A percentile compares a stretch with the other conserved stretches of the same genome.
These are phyloP conservation scores for Gymnopilus junonius DNA, from an alignment of 768 basidiomycete species.

Conservation along the genomic window DNA sequence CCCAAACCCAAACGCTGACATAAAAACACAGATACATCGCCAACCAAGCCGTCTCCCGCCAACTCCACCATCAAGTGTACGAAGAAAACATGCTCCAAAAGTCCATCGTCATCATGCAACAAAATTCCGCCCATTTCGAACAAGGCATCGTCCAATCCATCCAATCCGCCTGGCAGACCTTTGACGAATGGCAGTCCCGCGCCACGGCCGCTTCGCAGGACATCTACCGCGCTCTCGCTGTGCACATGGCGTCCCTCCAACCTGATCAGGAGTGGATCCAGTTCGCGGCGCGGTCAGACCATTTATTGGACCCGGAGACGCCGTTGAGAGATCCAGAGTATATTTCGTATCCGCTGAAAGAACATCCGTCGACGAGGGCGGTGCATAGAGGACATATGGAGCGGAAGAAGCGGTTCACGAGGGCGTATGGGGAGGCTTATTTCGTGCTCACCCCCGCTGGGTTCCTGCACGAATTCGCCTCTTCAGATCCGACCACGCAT, in stretches of 20 bases:
- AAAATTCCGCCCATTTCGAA: constrained; percentile 96
- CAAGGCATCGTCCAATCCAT: constrained; percentile 94
- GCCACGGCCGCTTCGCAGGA: constrained; percentile 75
- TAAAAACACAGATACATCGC: constrained; percentile 56
- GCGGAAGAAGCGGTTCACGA: constrained; percentile 95
- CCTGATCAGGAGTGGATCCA: constrained; percentile 96
- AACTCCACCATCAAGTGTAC: constrained; percentile 90
- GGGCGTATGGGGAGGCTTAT: constrained; percentile 82
- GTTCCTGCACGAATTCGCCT: constrained; percentile 90
- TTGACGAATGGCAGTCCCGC: constrained; percentile 91
- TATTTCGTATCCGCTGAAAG: constrained; percentile 88
- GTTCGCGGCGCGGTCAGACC: constrained; percentile 91
- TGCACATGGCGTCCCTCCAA: constrained; percentile 76
- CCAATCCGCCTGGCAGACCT: constrained; percentile 97
- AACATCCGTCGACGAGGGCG: constrained; percentile 82
- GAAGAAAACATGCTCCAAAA: constrained; percentile 99
- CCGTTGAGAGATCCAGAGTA: constrained; percentile 80
- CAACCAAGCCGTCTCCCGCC: constrained; percentile 73
- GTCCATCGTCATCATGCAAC: constrained; percentile 97
- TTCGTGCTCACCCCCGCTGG: constrained; percentile 96
- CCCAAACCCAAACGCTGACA: neutral
- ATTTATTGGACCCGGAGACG: constrained; percentile 96
- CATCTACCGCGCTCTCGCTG: constrained; percentile 71
- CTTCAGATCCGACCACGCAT: constrained; percentile 67
- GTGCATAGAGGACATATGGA: constrained; percentile 92